Conservation (phyloP, 225 moss, liverwort and hornwort species). For the Antitrichia curtipendula region DNA sequence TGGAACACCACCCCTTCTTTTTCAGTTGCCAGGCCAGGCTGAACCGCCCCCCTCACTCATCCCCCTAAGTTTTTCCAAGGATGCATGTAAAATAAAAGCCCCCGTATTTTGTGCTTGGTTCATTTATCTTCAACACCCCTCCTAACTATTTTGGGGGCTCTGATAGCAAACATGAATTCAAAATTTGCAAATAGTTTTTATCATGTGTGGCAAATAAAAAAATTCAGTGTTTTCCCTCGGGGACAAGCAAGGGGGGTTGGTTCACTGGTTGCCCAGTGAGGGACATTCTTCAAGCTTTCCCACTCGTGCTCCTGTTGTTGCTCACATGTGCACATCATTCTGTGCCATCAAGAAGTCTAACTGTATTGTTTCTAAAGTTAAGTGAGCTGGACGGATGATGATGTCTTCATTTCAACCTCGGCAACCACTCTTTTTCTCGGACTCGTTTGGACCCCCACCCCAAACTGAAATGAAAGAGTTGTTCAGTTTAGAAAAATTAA, state of each 20-base stretch:
- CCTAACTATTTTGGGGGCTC: too few relatives aligned
- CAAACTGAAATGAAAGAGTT: neutral
- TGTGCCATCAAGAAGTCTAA: neutral
- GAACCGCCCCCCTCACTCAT: too few relatives aligned
- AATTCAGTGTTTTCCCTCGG: too few relatives aligned
- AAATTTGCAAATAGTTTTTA: too few relatives aligned
- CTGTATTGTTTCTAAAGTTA: neutral
- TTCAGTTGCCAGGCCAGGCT: neutral
- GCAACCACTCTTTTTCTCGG: neutral
- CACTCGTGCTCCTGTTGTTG: neutral
- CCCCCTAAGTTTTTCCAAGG: too few relatives aligned
- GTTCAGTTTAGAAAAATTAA: neutral
- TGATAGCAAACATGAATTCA: too few relatives aligned
- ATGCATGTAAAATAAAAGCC: too few relatives aligned
- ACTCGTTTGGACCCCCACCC: neutral
- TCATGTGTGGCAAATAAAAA: too few relatives aligned
- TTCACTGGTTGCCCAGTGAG: neutral
- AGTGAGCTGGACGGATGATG: neutral
- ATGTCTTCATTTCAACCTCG: neutral
- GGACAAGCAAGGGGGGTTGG: too few relatives aligned
- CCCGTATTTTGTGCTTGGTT: too few relatives aligned
- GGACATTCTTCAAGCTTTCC: neutral
- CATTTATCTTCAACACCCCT: too few relatives aligned
- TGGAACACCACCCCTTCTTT: too few relatives aligned
- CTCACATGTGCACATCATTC: neutral